These are phyloP conservation scores for Mycena venus DNA, from an alignment of 768 basidiomycete species.

Conservation along the genomic window DNA sequence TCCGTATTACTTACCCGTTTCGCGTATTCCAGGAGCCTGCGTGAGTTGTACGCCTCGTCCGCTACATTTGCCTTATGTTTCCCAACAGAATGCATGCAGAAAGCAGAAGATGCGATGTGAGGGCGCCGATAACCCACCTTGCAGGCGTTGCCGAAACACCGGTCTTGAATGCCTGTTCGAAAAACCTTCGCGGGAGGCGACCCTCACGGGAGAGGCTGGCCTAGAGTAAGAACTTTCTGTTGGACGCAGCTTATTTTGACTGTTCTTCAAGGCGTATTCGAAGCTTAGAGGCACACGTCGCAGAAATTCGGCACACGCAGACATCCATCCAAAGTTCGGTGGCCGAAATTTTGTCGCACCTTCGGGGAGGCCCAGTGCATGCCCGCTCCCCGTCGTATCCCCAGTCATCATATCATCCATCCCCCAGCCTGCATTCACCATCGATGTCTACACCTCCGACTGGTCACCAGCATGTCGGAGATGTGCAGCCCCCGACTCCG, in stretches of 20 bases:
- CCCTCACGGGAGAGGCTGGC: slow-evolving; percentile 89
- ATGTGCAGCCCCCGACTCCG: slow-evolving; percentile 56
- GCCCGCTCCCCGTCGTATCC: slow-evolving; percentile 79
- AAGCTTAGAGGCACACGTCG: slow-evolving; percentile 88
- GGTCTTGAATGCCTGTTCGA: slow-evolving; percentile 95
- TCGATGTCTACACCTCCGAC: slow-evolving; percentile 65
- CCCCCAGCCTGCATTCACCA: slow-evolving; percentile 76
- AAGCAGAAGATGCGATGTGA: slow-evolving; percentile 99
- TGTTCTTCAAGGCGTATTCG: slow-evolving; percentile 80
- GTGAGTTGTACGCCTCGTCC: slow-evolving; percentile 58
- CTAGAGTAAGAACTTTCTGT: slow-evolving; percentile 75
- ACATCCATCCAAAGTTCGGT: slow-evolving; percentile 83
- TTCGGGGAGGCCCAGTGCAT: slow-evolving; percentile 68
- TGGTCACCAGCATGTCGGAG: slow-evolving; percentile 54
- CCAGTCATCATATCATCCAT: slow-evolving; percentile 68
- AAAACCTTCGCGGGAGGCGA: slow-evolving; percentile 90
- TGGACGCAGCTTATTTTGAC: slow-evolving; percentile 34
- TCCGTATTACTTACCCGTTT: slow-evolving; percentile 32
- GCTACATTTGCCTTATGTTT: slow-evolving; percentile 37
- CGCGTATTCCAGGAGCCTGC: slow-evolving; percentile 74
- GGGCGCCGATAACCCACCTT: slow-evolving; percentile 97
- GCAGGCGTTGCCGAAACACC: slow-evolving; percentile 88
- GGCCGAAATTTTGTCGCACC: slow-evolving; percentile 81
- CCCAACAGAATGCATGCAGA: slow-evolving; percentile 87
- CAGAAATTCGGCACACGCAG: slow-evolving; percentile 83